A percentile compares a stretch with the other conserved stretches of the same genome.
These are phyloP conservation scores for Talaromyces sp. DNA, from an alignment of 2,329 filamentous ascomycete species.

Conservation along the genomic window DNA sequence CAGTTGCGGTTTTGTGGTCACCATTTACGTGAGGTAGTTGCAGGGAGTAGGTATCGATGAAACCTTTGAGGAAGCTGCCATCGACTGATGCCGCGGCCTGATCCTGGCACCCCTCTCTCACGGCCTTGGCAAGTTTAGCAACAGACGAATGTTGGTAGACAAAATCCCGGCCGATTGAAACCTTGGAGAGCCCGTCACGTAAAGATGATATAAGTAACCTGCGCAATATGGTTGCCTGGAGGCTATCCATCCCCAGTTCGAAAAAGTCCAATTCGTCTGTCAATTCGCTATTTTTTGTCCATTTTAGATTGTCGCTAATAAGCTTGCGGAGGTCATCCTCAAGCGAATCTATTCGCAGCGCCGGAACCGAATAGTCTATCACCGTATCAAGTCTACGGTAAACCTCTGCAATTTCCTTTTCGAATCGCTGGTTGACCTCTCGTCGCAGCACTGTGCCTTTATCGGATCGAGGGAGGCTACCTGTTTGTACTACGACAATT, in stretches of 20 bases:
- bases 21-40: neutral
- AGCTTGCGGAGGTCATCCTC: neutral
- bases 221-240: slow-evolving; percentile 3
- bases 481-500: neutral
- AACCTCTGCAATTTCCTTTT: slow-evolving; percentile 4
- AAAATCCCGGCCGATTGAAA: slow-evolving; percentile 4
- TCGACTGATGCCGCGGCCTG: neutral
- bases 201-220: slow-evolving; percentile 6
- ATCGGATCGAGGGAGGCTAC: slow-evolving; percentile 4
- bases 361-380: neutral
- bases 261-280: slow-evolving; percentile 3
- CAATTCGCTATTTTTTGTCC: neutral
- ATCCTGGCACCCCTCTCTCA: neutral
- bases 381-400: neutral
- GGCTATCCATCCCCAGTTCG: slow-evolving; percentile 4
- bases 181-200: neutral
- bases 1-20: neutral
- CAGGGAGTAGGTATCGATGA: neutral
- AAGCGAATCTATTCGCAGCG: neutral
- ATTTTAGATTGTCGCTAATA: neutral
- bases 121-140: neutral
- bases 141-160: slow-evolving; percentile 5
- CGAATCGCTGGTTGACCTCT: slow-evolving; percentile 9
- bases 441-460: slow-evolving; percentile 5
- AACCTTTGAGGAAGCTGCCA: neutral